These are phyloP conservation scores for Ceratobasidium sp. DNA, from an alignment of 1,284 basidiomycete genomes.

Conservation along the genomic window DNA sequence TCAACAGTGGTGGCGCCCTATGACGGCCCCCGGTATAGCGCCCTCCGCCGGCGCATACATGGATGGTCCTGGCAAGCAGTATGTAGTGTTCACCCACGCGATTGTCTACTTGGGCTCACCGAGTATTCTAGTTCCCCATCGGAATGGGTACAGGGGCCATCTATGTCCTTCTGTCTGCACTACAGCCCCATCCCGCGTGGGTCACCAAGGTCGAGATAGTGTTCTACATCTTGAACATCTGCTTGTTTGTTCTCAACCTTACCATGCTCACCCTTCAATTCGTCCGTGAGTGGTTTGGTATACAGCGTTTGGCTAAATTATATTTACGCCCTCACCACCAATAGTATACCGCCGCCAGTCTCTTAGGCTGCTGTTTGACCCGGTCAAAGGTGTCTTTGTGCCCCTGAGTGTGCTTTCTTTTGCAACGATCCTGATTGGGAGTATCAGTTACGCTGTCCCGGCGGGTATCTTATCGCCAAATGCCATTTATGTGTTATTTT, in stretches of 20 bases:
- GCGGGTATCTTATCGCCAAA: neutral
- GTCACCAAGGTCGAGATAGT: constrained; percentile 27
- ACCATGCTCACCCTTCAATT: constrained; percentile 12
- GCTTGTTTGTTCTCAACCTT: constrained; percentile 35
- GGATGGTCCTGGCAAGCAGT: constrained; percentile 29
- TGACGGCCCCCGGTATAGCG: constrained; percentile 7
- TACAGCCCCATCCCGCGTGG: constrained; percentile 10
- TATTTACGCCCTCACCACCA: neutral
- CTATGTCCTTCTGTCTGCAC: constrained; percentile 13
- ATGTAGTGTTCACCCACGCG: neutral
- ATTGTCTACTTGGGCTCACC: neutral
- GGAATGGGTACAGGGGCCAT: constrained; percentile 26
- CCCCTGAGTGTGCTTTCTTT: constrained; percentile 34
- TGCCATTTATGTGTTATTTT: neutral
- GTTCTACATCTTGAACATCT: constrained; percentile 38
- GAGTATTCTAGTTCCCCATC: constrained; percentile 9
- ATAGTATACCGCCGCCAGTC: constrained; percentile 17
- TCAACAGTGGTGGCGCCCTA: constrained; percentile 19
- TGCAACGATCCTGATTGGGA: constrained; percentile 34
- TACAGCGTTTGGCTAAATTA: neutral
- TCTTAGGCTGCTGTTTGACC: constrained; percentile 27
- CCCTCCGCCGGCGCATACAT: constrained; percentile 17
- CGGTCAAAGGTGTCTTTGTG: constrained; percentile 39
- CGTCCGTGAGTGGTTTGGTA: neutral
- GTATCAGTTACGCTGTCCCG: constrained; percentile 36